phyloP scores from a whole-genome alignment of 306 rosid genomes.

The Alnus rubra region DNA sequence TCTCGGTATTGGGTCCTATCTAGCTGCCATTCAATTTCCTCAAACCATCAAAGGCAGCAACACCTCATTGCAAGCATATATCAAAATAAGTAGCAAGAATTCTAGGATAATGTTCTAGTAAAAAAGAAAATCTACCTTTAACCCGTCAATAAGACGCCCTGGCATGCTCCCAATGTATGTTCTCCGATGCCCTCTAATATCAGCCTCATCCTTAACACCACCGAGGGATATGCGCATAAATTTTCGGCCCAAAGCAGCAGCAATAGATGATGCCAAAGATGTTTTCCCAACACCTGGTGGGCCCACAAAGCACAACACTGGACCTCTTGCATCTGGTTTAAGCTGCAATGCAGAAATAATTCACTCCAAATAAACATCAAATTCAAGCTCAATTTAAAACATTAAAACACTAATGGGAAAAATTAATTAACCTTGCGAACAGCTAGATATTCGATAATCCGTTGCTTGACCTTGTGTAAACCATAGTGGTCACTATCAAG shows the following conservation, averaged over 20 bases:
- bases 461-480: slow-evolving; percentile 87
- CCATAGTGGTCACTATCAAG: slow-evolving; percentile 95
- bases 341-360: slow-evolving; percentile 57
- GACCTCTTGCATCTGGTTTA: slow-evolving; percentile 98
- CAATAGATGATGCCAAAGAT: slow-evolving; percentile 95
- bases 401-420: not conserved
- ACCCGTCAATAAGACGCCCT: slow-evolving; percentile 93
- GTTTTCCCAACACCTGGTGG: slow-evolving; percentile 99
- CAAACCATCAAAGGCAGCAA: not conserved
- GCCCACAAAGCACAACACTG: slow-evolving; percentile 97
- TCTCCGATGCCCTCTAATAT: slow-evolving; percentile 96
- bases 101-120: slow-evolving; percentile 11
- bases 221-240: slow-evolving; percentile 94
- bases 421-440: slow-evolving; percentile 78
- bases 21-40: slow-evolving; percentile 1
- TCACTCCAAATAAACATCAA: slow-evolving; percentile 36
- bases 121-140: slow-evolving; percentile 57
- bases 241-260: slow-evolving; percentile 87
- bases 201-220: slow-evolving; percentile 99
- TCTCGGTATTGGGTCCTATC: not conserved
- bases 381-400: slow-evolving; percentile 20
- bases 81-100: not conserved
- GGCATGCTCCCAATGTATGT: slow-evolving; percentile 99
- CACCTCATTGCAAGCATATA: slow-evolving; percentile 16
- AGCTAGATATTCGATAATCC: slow-evolving; percentile 92